A percentile compares a stretch with the other conserved stretches of the same genome.
These are phyloP conservation scores for Chaetothyriales sp. DNA, from an alignment of 2,329 filamentous ascomycete genomes.

Conservation along the genomic window DNA sequence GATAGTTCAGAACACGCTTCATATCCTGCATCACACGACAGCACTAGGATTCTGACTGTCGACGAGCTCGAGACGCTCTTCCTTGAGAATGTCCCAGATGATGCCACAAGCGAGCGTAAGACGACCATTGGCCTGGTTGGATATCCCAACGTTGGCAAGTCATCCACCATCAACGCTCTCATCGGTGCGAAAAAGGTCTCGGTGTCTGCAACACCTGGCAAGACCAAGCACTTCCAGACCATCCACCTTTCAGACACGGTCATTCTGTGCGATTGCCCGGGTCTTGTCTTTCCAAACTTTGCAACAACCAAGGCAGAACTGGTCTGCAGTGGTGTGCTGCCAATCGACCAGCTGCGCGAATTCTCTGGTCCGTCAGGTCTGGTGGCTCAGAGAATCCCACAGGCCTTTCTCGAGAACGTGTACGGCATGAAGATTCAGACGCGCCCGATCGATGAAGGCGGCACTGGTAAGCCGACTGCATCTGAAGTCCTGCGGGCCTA, in stretches of 20 bases:
- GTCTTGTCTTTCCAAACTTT: slow-evolving; percentile 97
- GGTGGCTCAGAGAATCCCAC: slow-evolving; percentile 72
- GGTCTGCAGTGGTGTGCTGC: slow-evolving; percentile 85
- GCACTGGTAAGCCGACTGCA: slow-evolving; percentile 71
- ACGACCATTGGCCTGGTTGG: slow-evolving; percentile 87
- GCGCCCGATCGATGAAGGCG: slow-evolving; percentile 76
- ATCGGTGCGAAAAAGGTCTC: slow-evolving; percentile 97
- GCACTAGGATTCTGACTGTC: slow-evolving; percentile 71
- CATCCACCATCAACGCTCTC: slow-evolving; percentile 96
- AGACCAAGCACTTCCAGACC: slow-evolving; percentile 99
- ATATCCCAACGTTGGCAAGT: slow-evolving; percentile 70
- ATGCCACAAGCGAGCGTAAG: slow-evolving; percentile 45
- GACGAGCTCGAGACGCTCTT: slow-evolving; percentile 88
- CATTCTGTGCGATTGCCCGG: slow-evolving; percentile 91
- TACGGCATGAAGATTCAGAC: slow-evolving; percentile 85
- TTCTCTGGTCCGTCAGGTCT: slow-evolving; percentile 76
- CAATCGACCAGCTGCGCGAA: slow-evolving; percentile 91
- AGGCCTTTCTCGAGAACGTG: slow-evolving; percentile 75
- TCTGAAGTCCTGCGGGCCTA: slow-evolving; percentile 77
- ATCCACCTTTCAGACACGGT: slow-evolving; percentile 85
- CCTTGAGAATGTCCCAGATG: slow-evolving; percentile 54
- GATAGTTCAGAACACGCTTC: slow-evolving; percentile 24
- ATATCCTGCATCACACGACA: slow-evolving; percentile 13
- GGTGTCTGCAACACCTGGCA: slow-evolving; percentile 90
- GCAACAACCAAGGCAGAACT: slow-evolving; percentile 92